Base-by-base conservation (phyloP, 768 basidiomycete species). In the Serendipita sp. region DNA sequence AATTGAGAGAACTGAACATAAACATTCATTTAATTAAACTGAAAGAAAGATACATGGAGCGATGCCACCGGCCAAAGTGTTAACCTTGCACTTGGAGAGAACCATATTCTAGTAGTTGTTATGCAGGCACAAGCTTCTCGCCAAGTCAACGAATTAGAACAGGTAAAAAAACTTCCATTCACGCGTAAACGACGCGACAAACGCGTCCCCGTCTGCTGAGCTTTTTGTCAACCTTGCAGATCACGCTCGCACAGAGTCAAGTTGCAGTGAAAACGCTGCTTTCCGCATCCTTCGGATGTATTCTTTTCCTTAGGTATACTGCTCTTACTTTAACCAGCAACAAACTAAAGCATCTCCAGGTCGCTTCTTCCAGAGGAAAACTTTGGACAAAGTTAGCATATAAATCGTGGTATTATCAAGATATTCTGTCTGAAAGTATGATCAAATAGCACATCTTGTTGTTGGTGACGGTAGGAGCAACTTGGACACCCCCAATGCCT, bases 281-380 rank as follows among this genome's bases (percentile, higher is more conserved):
- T 60, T 60, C 56, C 23, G 56, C 56, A 60, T 60, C 56, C 35
- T 60, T 60, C 35, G 56, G 56, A 1, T 60, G 56, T 18, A 60
- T 60, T 32, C 18, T 60, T 11, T 60, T 60, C 36, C 56, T 60
- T n/a, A 32, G 56, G 56, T 36, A 60, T 8, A 35, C 35, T 34
- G 1, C 8, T 60, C 10, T 32, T 28, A 10, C 56, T 10, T 2
- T 10, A 60, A 8, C 56, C 8, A 8, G 28, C 2, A n/a, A 5
- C 5, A 41, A 36, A 11, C 35, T 60, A n/a, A 34, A 10, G 13
- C 16, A 8, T n/a, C 56, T n/a, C 16, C 56, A 60, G 56, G 28
- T 60, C 56, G 56, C 72, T 91, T 7, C 78, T 91, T 7, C 89
- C 89, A 3, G 83, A 83, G 46, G 89, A 90, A 64, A 90, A 90